A percentile compares a stretch with the other conserved stretches of the same genome.
These are phyloP conservation scores for Emericellopsis terricola DNA, from an alignment of 495 filamentous ascomycete species.

Conservation along the genomic window DNA sequence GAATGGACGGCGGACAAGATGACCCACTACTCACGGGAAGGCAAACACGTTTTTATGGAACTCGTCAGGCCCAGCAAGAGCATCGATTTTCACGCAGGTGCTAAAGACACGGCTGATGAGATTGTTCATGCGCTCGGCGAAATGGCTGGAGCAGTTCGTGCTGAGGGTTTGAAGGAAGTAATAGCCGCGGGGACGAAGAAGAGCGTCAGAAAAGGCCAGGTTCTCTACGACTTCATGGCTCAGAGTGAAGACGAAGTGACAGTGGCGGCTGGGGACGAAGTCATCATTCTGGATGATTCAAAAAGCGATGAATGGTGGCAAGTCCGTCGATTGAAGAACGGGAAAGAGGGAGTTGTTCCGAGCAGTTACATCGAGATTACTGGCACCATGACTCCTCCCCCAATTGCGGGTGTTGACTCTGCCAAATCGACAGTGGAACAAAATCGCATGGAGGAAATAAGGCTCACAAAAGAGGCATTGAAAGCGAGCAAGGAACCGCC, in stretches of 20 bases:
- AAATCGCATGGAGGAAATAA: constrained; percentile 69
- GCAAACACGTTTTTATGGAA: constrained; percentile 95
- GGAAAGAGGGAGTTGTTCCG: constrained; percentile 93
- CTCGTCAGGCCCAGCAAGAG: constrained; percentile 81
- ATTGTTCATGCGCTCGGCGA: constrained; percentile 81
- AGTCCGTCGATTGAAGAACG: constrained; percentile 75
- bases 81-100: constrained; percentile 89
- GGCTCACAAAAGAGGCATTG: constrained; percentile 57
- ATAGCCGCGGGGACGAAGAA: constrained; percentile 55
- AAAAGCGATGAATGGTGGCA: constrained; percentile 98
- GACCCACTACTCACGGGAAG: constrained; percentile 88
- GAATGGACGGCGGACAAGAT: constrained; percentile 92
- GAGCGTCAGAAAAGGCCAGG: constrained; percentile 58
- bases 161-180: constrained; percentile 73
- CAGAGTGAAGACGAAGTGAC: constrained; percentile 95
- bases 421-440: constrained; percentile 59
- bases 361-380: constrained; percentile 87
- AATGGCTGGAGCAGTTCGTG: constrained; percentile 65
- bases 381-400: constrained; percentile 32
- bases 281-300: constrained; percentile 72
- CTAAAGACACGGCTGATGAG: constrained; percentile 90
- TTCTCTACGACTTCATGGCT: constrained; percentile 91
- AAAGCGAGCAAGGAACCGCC: constrained; percentile 39
- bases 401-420: constrained; percentile 36
- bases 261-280: constrained; percentile 76